Evolutionary conservation across 2,329 filamentous ascomycete genomes (phyloP).

Genomic region (Fusarium chlamydosporum): DNA sequence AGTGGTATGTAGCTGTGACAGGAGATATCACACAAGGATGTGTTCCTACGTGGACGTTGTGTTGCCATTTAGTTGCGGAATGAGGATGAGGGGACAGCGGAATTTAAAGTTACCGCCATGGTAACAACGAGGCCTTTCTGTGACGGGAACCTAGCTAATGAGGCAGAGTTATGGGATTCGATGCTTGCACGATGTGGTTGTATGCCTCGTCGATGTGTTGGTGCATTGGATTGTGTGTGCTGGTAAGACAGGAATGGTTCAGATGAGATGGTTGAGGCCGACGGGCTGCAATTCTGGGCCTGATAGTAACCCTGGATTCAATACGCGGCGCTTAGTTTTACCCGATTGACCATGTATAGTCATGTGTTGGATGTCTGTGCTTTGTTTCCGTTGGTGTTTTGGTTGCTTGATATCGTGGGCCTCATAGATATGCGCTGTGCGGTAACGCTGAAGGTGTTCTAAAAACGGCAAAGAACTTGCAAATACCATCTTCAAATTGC

Average conservation of each 20-base stretch:
- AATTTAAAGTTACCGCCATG: constrained; percentile 13
- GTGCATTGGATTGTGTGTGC: background rate
- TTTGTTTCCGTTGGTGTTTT: background rate
- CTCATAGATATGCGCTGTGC: background rate
- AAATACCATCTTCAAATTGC: no score
- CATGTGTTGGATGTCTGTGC: background rate
- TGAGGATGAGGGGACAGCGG: constrained; percentile 14
- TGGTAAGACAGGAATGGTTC: background rate
- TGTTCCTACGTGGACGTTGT: constrained; percentile 27
- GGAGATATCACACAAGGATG: constrained; percentile 26
- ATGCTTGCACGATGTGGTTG: constrained; percentile 17
- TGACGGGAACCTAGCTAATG: constrained; percentile 7
- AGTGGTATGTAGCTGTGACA: background rate
- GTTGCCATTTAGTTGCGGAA: background rate
- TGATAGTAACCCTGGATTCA: background rate
- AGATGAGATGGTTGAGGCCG: constrained; percentile 1
- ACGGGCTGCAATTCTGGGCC: background rate
- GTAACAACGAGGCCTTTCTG: constrained; percentile 17
- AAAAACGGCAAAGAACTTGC: no score
- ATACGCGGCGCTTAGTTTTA: background rate
- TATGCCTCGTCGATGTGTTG: constrained; percentile 23
- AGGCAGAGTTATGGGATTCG: background rate
- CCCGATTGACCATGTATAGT: background rate
- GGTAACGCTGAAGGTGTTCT: no score
- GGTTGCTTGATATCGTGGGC: background rate